Evolutionary conservation across 768 basidiomycete genomes (phyloP).

Genomic region (Crucibulum laeve): DNA sequence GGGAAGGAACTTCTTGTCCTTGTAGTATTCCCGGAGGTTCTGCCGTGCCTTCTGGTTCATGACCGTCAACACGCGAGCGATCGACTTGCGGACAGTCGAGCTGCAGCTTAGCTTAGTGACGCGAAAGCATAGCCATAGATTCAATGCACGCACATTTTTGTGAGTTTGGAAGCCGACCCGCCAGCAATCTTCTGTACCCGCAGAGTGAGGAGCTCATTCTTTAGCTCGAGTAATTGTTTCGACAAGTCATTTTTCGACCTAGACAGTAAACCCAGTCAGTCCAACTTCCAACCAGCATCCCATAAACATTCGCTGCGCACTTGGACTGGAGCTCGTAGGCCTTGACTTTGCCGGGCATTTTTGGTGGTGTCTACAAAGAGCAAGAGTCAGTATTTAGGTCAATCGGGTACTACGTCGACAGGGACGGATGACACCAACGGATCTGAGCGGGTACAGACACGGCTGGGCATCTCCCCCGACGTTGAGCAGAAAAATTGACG

Average conservation of each 20-base stretch:
- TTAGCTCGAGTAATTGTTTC: constrained; percentile 91
- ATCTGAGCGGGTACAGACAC: too few species aligned
- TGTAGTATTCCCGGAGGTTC: constrained; percentile 97
- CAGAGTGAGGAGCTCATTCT: constrained; percentile 88
- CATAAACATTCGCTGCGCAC: constrained; percentile 38
- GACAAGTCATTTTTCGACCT: constrained; percentile 97
- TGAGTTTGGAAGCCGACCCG: constrained; percentile 92
- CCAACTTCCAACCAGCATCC: not conserved
- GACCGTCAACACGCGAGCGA: constrained; percentile 96
- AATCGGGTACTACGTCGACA: not conserved
- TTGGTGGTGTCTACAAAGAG: constrained; percentile 31
- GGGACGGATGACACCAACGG: not conserved
- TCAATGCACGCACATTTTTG: constrained; percentile 71
- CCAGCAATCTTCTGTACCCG: constrained; percentile 98
- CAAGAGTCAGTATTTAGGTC: constrained; percentile 10
- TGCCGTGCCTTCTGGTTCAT: constrained; percentile 98
- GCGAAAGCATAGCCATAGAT: not conserved
- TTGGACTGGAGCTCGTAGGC: constrained; percentile 96
- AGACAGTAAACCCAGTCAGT: constrained; percentile 12
- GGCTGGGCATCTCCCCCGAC: too few species aligned
- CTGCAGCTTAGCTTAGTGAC: constrained; percentile 33
- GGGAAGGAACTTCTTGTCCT: constrained; percentile 92
- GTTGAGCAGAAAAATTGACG: not conserved
- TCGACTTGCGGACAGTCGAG: constrained; percentile 94
- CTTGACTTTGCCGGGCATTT: constrained; percentile 92